phyloP scores from a whole-genome alignment of 2,329 filamentous ascomycete species.

The Claviceps cyperi region DNA sequence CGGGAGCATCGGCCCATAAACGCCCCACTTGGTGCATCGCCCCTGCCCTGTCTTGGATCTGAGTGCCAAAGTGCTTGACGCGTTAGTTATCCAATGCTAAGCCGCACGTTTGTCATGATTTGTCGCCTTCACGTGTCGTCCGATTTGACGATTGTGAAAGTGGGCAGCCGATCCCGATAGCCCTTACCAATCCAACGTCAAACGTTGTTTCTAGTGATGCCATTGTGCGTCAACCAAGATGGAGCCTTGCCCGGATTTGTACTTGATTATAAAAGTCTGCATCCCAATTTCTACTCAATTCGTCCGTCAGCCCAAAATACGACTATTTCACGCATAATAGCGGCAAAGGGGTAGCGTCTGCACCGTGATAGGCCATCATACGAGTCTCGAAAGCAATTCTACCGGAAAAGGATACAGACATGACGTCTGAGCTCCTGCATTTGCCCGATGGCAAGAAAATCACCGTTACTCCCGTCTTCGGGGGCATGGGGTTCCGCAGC shows the following conservation, averaged over 20 bases:
- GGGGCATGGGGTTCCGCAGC: slow-evolving; percentile 79
- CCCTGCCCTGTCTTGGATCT: neutral
- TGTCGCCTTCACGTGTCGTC: neutral
- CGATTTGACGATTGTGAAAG: neutral
- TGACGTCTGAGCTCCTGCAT: slow-evolving; percentile 38
- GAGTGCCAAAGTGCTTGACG: neutral
- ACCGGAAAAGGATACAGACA: slow-evolving; percentile 6
- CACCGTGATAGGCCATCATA: neutral
- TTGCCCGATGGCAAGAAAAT: slow-evolving; percentile 81
- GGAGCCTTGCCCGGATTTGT: too few species aligned
- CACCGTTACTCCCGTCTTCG: slow-evolving; percentile 73
- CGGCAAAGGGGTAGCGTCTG: neutral
- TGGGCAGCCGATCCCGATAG: neutral
- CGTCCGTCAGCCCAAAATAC: too few species aligned
- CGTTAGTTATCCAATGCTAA: slow-evolving; percentile 13
- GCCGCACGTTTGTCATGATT: slow-evolving; percentile 18
- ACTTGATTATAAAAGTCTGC: too few species aligned
- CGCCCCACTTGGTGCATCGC: neutral
- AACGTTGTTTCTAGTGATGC: too few species aligned
- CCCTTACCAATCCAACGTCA: neutral
- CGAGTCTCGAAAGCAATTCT: neutral
- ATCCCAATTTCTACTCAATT: too few species aligned
- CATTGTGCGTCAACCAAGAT: too few species aligned
- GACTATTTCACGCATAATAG: too few species aligned
- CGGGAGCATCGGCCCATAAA: neutral